phyloP scores from a whole-genome alignment of 768 basidiomycete genomes.

The Collybia mongolica region DNA sequence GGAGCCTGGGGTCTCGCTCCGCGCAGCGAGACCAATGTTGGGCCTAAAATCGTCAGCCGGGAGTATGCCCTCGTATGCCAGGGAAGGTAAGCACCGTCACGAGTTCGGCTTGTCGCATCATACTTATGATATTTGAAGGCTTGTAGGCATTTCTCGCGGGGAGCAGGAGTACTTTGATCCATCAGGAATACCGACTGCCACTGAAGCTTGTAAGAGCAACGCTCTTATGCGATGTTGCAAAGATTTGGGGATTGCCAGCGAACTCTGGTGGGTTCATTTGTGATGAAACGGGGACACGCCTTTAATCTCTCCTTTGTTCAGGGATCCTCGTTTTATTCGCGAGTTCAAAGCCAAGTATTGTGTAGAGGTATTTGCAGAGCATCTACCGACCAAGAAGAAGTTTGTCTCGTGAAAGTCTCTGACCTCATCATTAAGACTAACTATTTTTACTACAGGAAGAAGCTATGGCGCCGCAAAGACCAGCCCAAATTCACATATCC shows the following conservation, averaged over 20 bases:
- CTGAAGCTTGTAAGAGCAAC: constrained; percentile 94
- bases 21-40: constrained; percentile 87
- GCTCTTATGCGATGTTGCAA: constrained; percentile 98
- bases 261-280: constrained; percentile 75
- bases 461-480: constrained; percentile 88
- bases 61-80: constrained; percentile 95
- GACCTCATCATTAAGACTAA: background rate
- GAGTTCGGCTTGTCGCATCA: too few species aligned
- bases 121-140: constrained; percentile 35
- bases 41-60: constrained; percentile 82
- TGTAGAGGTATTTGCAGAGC: constrained; percentile 83
- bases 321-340: constrained; percentile 96
- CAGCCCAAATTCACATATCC: constrained; percentile 87
- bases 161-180: constrained; percentile 98
- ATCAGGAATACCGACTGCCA: constrained; percentile 86
- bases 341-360: constrained; percentile 87
- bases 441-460: constrained; percentile 56
- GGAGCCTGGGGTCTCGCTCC: constrained; percentile 98
- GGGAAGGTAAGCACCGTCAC: constrained; percentile 61
- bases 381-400: constrained; percentile 88
- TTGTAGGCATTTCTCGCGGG: constrained; percentile 89
- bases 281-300: background rate
- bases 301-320: constrained; percentile 22
- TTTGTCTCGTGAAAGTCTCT: constrained; percentile 37
- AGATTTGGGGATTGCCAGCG: constrained; percentile 93